Conservation (phyloP, 495 filamentous ascomycete genomes). For the Acidiella bohemica region DNA sequence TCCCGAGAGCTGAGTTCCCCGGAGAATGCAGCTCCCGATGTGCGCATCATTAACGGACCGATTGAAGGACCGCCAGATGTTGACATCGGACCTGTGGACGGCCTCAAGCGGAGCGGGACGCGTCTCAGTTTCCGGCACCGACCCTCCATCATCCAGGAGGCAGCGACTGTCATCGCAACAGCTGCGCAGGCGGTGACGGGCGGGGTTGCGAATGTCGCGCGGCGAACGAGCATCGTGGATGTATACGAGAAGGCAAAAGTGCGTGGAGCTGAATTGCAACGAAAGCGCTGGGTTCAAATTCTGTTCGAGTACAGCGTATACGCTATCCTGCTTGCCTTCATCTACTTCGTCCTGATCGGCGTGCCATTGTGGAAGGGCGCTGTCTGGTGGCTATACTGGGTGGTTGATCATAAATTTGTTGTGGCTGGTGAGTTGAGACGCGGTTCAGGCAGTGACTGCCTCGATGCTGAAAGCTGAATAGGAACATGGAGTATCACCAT, state of each 20-base stretch:
- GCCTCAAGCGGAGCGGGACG: too few species aligned
- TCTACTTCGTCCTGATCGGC: slow-evolving; percentile 33
- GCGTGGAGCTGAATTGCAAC: slow-evolving; percentile 17
- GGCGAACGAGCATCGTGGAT: slow-evolving; percentile 5
- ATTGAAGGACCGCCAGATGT: too few species aligned
- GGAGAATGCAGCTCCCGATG: too few species aligned
- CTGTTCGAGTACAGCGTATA: slow-evolving; percentile 32
- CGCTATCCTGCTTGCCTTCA: slow-evolving; percentile 22
- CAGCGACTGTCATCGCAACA: too few species aligned
- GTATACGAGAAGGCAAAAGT: slow-evolving; percentile 22
- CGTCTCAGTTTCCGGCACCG: too few species aligned
- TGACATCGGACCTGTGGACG: too few species aligned
- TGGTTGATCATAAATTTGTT: slow-evolving; percentile 28
- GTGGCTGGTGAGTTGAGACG: slow-evolving; percentile 29
- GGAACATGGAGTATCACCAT: slow-evolving; percentile 17
- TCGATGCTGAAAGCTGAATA: slow-evolving; percentile 27
- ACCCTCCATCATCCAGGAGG: too few species aligned
- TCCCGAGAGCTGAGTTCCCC: too few species aligned
- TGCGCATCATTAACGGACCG: too few species aligned
- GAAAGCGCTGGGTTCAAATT: slow-evolving; percentile 27
- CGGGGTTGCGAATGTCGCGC: not conserved
- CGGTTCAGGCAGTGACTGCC: slow-evolving; percentile 30
- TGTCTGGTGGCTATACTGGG: slow-evolving; percentile 33
- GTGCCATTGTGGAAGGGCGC: slow-evolving; percentile 33
- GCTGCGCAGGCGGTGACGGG: not conserved